Evolutionary conservation across 2,329 filamentous ascomycete genomes (phyloP).

Genomic region (Ceratocystis huliohia): DNA sequence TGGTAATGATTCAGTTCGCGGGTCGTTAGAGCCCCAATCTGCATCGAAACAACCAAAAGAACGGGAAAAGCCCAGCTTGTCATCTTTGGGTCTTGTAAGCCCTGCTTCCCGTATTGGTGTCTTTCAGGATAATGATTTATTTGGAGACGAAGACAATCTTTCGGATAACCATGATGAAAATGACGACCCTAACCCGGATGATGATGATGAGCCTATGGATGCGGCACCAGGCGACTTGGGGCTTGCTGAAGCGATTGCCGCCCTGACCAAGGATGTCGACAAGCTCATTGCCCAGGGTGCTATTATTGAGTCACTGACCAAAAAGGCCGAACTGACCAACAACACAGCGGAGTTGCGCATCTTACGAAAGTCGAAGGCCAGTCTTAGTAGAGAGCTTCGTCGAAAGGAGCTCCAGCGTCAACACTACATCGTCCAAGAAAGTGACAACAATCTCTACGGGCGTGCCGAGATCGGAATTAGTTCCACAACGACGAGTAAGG

Average conservation of each 20-base stretch:
- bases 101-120: slow-evolving; percentile 79
- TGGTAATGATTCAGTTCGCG: slow-evolving; percentile 41
- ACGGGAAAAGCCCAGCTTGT: slow-evolving; percentile 66
- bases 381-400: slow-evolving; percentile 79
- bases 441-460: slow-evolving; percentile 91
- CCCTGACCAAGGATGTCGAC: slow-evolving; percentile 80
- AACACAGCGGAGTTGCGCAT: slow-evolving; percentile 90
- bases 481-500: slow-evolving; percentile 79
- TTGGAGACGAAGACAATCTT: slow-evolving; percentile 73
- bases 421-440: slow-evolving; percentile 95
- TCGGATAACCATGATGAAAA: slow-evolving; percentile 75
- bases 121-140: slow-evolving; percentile 86
- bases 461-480: slow-evolving; percentile 83
- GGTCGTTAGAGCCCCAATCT: slow-evolving; percentile 43
- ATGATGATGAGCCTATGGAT: slow-evolving; percentile 77
- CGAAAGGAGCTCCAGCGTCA: slow-evolving; percentile 91
- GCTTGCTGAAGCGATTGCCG: slow-evolving; percentile 80
- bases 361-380: slow-evolving; percentile 83
- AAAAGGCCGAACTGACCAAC: slow-evolving; percentile 93
- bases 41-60: slow-evolving; percentile 30
- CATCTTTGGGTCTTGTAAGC: slow-evolving; percentile 81
- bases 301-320: slow-evolving; percentile 78
- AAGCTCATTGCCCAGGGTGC: slow-evolving; percentile 76
- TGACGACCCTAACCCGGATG: slow-evolving; percentile 43
- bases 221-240: slow-evolving; percentile 90